Conservation (phyloP, 495 filamentous ascomycete species). For the Penicillium pulvis region DNA sequence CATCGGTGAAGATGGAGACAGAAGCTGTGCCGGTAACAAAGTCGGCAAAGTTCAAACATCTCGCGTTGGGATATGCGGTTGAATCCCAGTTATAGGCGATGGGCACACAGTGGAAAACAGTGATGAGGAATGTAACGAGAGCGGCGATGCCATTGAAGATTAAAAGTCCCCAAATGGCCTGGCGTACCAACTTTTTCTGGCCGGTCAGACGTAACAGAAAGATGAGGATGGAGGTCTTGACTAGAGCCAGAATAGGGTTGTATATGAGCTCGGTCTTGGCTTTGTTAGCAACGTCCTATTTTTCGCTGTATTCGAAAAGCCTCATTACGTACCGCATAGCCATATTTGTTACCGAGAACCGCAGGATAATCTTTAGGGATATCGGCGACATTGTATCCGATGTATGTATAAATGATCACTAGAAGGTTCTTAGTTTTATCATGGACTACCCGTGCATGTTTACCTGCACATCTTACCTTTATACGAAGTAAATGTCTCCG, state of each 20-base stretch:
- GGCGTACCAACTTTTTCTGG: slow-evolving; percentile 31
- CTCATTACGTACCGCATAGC: slow-evolving; percentile 15
- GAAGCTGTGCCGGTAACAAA: slow-evolving; percentile 35
- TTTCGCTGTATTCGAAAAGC: no score
- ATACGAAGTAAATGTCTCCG: slow-evolving; percentile 21
- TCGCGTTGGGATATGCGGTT: slow-evolving; percentile 13
- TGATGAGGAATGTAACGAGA: slow-evolving; percentile 54
- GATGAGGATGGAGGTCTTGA: slow-evolving; percentile 54
- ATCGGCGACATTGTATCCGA: slow-evolving; percentile 45
- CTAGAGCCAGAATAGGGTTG: slow-evolving; percentile 59
- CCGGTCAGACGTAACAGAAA: slow-evolving; percentile 48
- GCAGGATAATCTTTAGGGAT: slow-evolving; percentile 27
- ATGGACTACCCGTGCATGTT: not conserved
- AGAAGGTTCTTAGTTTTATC: not conserved
- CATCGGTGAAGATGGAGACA: slow-evolving; percentile 42
- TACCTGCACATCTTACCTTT: slow-evolving; percentile 9
- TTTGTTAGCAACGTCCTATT: slow-evolving; percentile 7
- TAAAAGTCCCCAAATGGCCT: slow-evolving; percentile 44
- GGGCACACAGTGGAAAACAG: slow-evolving; percentile 52
- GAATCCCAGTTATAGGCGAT: slow-evolving; percentile 39
- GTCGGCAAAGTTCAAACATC: slow-evolving; percentile 21
- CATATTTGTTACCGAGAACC: slow-evolving; percentile 12
- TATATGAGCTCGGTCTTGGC: slow-evolving; percentile 56
- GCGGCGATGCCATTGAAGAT: slow-evolving; percentile 46
- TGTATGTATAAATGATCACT: slow-evolving; percentile 51